phyloP scores from a whole-genome alignment of 768 basidiomycete genomes.

The Galerina marginata region DNA sequence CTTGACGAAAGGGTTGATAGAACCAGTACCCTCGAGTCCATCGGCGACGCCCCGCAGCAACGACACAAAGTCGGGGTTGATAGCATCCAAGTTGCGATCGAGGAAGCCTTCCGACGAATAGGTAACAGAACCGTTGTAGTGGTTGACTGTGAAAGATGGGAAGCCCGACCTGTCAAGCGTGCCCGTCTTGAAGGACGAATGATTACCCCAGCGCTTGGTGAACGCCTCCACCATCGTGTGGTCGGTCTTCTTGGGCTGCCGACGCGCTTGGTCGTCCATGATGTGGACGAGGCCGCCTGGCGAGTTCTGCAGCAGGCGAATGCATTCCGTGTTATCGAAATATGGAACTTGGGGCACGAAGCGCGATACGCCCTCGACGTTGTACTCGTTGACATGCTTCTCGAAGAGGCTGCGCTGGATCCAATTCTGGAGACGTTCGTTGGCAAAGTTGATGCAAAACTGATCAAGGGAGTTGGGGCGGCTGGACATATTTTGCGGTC shows the following conservation, averaged over 20 bases:
- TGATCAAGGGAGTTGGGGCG: conserved; percentile 94
- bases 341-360: conserved; percentile 75
- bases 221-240: conserved; percentile 95
- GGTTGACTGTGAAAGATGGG: conserved; percentile 89
- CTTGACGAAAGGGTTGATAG: conserved; percentile 90
- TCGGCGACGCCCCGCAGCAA: conserved; percentile 76
- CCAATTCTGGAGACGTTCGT: conserved; percentile 89
- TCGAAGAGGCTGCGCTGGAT: conserved; percentile 83
- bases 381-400: conserved; percentile 81
- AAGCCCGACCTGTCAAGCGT: conserved; percentile 75
- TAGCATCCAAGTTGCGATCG: conserved; percentile 84
- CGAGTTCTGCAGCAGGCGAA: conserved; percentile 82
- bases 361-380: conserved; percentile 76
- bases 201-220: conserved; percentile 92
- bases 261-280: conserved; percentile 94
- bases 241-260: conserved; percentile 89
- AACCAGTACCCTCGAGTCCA: conserved; percentile 73
- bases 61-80: conserved; percentile 93
- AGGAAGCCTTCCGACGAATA: conserved; percentile 93
- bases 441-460: conserved; percentile 95
- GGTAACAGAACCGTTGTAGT: conserved; percentile 89
- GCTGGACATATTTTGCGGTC: conserved; percentile 87
- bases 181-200: conserved; percentile 88
- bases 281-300: conserved; percentile 95
- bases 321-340: conserved; percentile 90